Conservation (phyloP, 306 rosid genomes). For the Neltuma alba region DNA sequence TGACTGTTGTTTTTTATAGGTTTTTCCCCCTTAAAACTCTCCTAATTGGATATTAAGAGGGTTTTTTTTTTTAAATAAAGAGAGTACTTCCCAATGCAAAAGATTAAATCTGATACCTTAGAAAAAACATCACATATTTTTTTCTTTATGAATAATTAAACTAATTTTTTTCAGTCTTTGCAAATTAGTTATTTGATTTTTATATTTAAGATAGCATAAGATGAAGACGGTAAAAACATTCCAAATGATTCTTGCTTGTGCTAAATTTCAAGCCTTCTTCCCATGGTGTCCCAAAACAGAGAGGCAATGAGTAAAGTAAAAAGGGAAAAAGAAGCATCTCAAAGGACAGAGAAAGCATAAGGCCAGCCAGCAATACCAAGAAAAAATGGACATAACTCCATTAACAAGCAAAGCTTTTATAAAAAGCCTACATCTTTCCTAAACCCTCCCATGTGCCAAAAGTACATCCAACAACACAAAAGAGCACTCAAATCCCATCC, state of each 20-base stretch:
- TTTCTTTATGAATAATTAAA: no score
- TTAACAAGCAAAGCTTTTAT: slow-evolving; percentile 68
- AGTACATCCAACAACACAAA: slow-evolving; percentile 52
- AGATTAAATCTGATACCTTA: no score
- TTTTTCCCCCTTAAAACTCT: no score
- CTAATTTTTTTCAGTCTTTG: no score
- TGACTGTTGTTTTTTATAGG: no score
- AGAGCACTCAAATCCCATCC: slow-evolving; percentile 41
- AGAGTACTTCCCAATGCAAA: no score
- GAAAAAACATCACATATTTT: no score
- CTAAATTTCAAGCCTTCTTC: background rate
- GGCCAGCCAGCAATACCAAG: background rate
- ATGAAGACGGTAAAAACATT: background rate
- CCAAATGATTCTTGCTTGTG: background rate
- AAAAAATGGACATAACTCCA: slow-evolving; percentile 62
- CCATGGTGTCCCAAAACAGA: background rate
- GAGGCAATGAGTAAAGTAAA: slow-evolving; percentile 39
- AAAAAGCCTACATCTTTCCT: slow-evolving; percentile 53
- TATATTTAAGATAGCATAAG: no score
- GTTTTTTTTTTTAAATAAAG: no score
- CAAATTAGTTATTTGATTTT: no score
- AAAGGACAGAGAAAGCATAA: slow-evolving; percentile 38
- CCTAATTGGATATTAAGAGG: no score
- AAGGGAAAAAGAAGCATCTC: background rate
- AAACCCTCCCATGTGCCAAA: slow-evolving; percentile 85